A percentile compares a stretch with the other conserved stretches of the same genome.
Conservation (phyloP, 805 yeast species). For the Middelhovenomyces tepae region DNA sequence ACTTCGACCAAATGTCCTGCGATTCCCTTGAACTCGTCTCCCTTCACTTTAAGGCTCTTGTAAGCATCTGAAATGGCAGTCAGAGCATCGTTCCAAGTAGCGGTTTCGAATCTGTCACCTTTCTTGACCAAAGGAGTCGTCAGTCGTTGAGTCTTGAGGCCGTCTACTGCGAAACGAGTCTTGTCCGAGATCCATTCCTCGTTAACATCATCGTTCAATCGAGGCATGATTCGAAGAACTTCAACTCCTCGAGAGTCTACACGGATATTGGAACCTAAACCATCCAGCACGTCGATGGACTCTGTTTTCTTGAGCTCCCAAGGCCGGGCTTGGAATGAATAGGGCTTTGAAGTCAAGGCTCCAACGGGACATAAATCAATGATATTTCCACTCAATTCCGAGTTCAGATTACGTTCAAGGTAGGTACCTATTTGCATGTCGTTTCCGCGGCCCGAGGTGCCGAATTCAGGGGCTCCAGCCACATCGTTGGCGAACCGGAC, state of each 20-base stretch:
- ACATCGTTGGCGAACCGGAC: constrained; percentile 83
- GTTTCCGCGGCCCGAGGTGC: constrained; percentile 84
- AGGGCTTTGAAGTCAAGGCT: constrained; percentile 82
- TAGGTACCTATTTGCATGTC: constrained; percentile 89
- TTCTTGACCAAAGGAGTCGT: constrained; percentile 70
- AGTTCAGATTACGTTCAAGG: constrained; percentile 72
- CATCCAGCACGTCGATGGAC: constrained; percentile 77
- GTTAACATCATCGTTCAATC: constrained; percentile 76
- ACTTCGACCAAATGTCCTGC: constrained; percentile 79
- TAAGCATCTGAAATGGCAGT: constrained; percentile 57
- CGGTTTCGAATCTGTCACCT: constrained; percentile 60
- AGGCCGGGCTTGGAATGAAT: constrained; percentile 87
- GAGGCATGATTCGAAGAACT: constrained; percentile 79
- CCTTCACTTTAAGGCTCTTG: constrained; percentile 46
- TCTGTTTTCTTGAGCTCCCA: constrained; percentile 91
- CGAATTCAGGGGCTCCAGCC: constrained; percentile 89
- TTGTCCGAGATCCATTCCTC: constrained; percentile 91
- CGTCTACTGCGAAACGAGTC: constrained; percentile 78
- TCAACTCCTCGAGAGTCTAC: constrained; percentile 82
- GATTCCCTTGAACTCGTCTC: constrained; percentile 68
- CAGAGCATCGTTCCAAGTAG: constrained; percentile 84
- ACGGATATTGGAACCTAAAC: constrained; percentile 70
- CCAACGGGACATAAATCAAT: constrained; percentile 89
- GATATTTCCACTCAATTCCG: constrained; percentile 80
- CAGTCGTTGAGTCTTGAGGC: constrained; percentile 75